A percentile compares a stretch with the other conserved stretches of the same genome.
phyloP scores from a whole-genome alignment of 2,329 filamentous ascomycete genomes.

The Cercospora canescens region DNA sequence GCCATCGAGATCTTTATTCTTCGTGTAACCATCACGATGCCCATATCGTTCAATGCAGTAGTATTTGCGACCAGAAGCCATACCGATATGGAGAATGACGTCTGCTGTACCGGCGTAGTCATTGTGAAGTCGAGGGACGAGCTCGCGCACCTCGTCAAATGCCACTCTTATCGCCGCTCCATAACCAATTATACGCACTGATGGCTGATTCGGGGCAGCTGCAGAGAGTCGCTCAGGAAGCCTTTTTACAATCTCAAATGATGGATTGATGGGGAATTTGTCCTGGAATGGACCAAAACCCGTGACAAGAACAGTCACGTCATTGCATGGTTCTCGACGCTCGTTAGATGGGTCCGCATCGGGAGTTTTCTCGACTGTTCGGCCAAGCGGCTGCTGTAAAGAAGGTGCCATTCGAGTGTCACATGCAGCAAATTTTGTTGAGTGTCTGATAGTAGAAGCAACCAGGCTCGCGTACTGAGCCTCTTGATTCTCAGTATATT shows the following conservation, averaged over 20 bases:
- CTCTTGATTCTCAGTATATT: background rate
- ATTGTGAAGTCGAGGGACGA: slow-evolving; percentile 64
- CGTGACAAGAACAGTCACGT: slow-evolving; percentile 47
- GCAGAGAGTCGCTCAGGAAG: slow-evolving; percentile 65
- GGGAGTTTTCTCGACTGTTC: background rate
- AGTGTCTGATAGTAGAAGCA: background rate
- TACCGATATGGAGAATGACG: slow-evolving; percentile 74
- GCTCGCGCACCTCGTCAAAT: slow-evolving; percentile 64
- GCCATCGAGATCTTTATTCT: slow-evolving; percentile 68
- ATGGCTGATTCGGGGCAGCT: slow-evolving; percentile 32
- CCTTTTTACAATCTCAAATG: slow-evolving; percentile 71
- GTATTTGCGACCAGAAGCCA: slow-evolving; percentile 64
- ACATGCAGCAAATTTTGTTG: background rate
- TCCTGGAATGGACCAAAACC: slow-evolving; percentile 65
- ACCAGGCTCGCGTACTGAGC: background rate
- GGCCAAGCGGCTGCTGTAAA: slow-evolving; percentile 11
- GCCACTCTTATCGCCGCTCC: slow-evolving; percentile 68
- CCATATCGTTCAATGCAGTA: slow-evolving; percentile 72
- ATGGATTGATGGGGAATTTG: slow-evolving; percentile 70
- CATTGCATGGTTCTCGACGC: slow-evolving; percentile 8
- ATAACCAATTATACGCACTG: slow-evolving; percentile 65
- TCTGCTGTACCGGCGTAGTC: slow-evolving; percentile 55
- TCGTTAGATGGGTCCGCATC: background rate
- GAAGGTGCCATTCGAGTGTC: slow-evolving; percentile 16
- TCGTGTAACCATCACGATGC: slow-evolving; percentile 69